Evolutionary conservation across 192 early-diverging fungal species (phyloP).

Genomic region (Backusella westeae): DNA sequence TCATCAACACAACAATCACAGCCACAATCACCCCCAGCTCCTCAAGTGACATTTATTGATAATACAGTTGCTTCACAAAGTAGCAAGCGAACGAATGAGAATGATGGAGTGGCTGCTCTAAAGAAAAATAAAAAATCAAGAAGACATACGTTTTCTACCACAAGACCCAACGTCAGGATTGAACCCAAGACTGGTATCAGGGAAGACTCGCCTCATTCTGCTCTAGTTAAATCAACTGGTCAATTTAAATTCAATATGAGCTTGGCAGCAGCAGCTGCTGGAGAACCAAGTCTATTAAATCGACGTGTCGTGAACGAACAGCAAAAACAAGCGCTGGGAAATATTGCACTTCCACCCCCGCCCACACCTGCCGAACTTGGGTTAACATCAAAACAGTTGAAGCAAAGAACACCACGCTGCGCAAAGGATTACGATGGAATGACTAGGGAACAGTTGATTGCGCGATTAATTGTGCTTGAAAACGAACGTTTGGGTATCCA

Average conservation of each 20-base stretch:
- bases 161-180: conserved; percentile 12
- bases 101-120: not conserved
- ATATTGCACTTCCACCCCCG: conserved; percentile 17
- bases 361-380: conserved; percentile 22
- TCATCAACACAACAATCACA: conserved; percentile 7
- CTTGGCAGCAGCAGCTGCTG: not conserved
- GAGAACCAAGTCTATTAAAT: not conserved
- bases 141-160: conserved; percentile 20
- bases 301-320: not conserved
- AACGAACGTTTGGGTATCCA: not conserved
- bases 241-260: not conserved
- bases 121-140: conserved; percentile 12
- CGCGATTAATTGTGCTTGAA: conserved; percentile 11
- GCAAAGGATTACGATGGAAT: conserved; percentile 15
- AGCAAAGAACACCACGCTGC: not conserved
- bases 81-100: not conserved
- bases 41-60: not conserved
- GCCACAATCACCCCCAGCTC: not conserved
- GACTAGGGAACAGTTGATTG: conserved; percentile 14
- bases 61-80: not conserved
- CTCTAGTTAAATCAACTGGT: not conserved
- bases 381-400: not conserved
- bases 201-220: conserved; percentile 10
- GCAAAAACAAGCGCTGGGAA: conserved; percentile 1
- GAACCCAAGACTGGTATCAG: not conserved